Base-by-base conservation (phyloP, 768 basidiomycete species). In the Boletus reticulatus region DNA sequence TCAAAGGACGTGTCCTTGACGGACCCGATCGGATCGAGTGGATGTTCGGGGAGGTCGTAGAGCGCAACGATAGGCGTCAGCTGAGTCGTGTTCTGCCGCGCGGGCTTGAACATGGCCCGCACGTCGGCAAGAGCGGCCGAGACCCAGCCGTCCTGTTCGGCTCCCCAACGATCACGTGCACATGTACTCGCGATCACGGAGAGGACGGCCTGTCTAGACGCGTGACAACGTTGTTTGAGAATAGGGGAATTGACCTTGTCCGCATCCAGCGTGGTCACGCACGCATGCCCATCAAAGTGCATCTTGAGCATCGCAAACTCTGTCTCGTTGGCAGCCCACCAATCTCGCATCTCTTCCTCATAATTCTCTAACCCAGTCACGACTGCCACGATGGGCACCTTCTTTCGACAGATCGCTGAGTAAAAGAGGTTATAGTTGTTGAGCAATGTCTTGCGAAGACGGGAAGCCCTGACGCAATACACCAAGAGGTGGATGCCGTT, bases 341-440 rank as follows among this genome's bases (percentile, higher is more conserved):
- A 72, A 58, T 54, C 59, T 27, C 39, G 44, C 68, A 70, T 72
- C 43, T 66, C 54, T 8, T 32, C 39, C 14, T 68, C 69, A 32
- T 76, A 63, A 52, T 75, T 69, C 62, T 76, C 75, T 57, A 76
- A 46, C 1, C 76, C 75, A 0, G 72, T 76, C 41, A 76, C 63
- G 36, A 76, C 67, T 13, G 63, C 51, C 41, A 73, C 76, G 53
- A 76, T 69, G 29, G 72, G 75, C 1, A 75, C 72, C 48, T 70
- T 71, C 43, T 64, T 66, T 19, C 65, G 62, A 57, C 72, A 76
- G 52, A 76, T 66, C 24, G 69, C 71, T 13, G 64, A 67, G 46
- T 65, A 66, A 60, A 76, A 76, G 52, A 76, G 56, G 57, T 73
- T 70, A 54, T 76, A 76, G 58, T 76, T 76, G 54, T 47, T 57